Evolutionary conservation across 257 asterid species (phyloP).

Genomic region (Ophiorrhiza pumila): DNA sequence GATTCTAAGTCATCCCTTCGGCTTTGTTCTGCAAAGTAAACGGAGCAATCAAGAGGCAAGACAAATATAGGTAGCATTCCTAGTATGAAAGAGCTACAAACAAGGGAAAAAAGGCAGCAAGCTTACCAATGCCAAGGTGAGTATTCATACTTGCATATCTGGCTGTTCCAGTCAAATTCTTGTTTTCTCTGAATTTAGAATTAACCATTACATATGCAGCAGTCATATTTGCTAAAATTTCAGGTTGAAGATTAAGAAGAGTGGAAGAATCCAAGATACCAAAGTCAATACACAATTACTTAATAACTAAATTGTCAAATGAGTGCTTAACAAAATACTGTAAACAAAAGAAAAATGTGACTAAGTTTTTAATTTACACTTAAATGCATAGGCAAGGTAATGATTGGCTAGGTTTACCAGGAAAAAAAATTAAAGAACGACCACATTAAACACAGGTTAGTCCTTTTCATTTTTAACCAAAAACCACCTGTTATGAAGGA

Average conservation of each 20-base stretch:
- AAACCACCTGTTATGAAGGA: not conserved
- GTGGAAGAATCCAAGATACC: not conserved
- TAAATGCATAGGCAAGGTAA: not conserved
- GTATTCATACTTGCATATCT: constrained; percentile 96
- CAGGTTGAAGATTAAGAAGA: not conserved
- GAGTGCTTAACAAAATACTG: not conserved
- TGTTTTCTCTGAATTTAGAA: constrained; percentile 64
- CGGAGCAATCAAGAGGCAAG: constrained; percentile 26
- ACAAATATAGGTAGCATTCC: not conserved
- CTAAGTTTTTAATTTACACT: not conserved
- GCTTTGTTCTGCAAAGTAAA: constrained; percentile 68
- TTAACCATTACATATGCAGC: not conserved
- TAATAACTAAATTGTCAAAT: not conserved
- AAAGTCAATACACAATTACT: not conserved
- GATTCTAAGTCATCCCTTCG: constrained; percentile 96
- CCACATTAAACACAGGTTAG: not conserved
- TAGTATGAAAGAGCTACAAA: constrained; percentile 18
- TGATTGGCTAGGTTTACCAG: not conserved
- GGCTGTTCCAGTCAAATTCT: constrained; percentile 88
- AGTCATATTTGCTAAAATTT: not conserved
- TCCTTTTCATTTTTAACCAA: not conserved
- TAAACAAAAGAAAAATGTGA: not conserved
- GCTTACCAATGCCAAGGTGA: constrained; percentile 86
- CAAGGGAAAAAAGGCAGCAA: constrained; percentile 2
- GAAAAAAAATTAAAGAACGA: not conserved